Percentiles rank a stretch among this genome's conserved stretches.
Evolutionary conservation across 129 eudicot species (phyloP).

Genomic region (Tagetes patula): DNA sequence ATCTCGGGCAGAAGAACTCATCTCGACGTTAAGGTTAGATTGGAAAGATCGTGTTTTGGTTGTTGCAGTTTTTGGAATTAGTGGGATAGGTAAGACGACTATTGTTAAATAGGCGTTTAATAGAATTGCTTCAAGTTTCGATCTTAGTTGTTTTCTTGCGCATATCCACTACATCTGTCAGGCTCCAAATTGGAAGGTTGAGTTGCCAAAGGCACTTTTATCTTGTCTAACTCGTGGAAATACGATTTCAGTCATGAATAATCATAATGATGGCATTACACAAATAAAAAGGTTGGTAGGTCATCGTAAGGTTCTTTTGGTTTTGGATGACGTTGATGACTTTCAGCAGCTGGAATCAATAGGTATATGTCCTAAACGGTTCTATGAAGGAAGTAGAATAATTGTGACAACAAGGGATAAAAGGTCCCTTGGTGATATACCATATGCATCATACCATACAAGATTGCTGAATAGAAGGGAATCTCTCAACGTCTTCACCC

Average conservation of each 20-base stretch:
- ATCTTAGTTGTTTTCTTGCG: slow-evolving; percentile 23
- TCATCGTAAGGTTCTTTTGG: slow-evolving; percentile 15
- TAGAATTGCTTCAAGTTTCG: slow-evolving; percentile 9
- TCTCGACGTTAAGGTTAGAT: slow-evolving; percentile 4
- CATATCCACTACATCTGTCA: slow-evolving; percentile 4
- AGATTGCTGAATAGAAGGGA: slow-evolving; percentile 14
- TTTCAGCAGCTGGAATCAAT: slow-evolving; percentile 24
- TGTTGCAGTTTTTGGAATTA: slow-evolving; percentile 27
- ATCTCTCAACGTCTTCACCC: slow-evolving; percentile 29
- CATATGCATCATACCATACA: background rate
- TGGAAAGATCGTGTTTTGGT: slow-evolving; percentile 23
- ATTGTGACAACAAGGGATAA: slow-evolving; percentile 31
- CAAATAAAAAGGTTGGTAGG: slow-evolving; percentile 18
- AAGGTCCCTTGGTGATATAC: background rate
- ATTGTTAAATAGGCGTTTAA: slow-evolving; percentile 18
- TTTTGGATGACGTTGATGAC: slow-evolving; percentile 33
- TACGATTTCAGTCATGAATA: background rate
- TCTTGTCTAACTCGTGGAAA: background rate
- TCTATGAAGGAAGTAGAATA: slow-evolving; percentile 29
- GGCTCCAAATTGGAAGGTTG: slow-evolving; percentile 8
- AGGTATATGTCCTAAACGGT: slow-evolving; percentile 2
- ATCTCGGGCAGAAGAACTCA: slow-evolving; percentile 25
- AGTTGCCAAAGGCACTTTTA: slow-evolving; percentile 23
- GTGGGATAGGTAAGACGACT: slow-evolving; percentile 29
- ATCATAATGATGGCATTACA: slow-evolving; percentile 11